Percentiles rank a stretch among this genome's conserved stretches.
Evolutionary conservation across 306 rosid genomes (phyloP).

Genomic region (Trichosanthes truncata): DNA sequence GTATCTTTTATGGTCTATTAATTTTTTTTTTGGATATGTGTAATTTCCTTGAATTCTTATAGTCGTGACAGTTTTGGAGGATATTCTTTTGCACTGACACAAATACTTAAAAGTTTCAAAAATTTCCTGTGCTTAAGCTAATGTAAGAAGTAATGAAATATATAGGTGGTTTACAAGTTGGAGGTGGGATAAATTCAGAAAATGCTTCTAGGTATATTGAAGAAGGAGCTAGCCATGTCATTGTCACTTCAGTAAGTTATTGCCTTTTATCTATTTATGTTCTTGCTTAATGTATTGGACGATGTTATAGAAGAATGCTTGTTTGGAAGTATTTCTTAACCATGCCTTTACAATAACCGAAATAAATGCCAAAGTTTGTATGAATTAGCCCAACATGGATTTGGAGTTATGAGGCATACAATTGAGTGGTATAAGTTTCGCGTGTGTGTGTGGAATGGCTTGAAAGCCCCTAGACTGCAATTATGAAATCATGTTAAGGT

Average conservation of each 20-base stretch:
- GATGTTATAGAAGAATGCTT: neutral
- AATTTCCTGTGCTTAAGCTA: conserved; percentile 50
- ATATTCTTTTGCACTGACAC: neutral
- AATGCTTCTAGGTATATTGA: conserved; percentile 63
- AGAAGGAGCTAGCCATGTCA: conserved; percentile 94
- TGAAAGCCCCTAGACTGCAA: neutral
- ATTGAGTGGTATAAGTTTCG: too few species aligned
- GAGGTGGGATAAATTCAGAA: conserved; percentile 92
- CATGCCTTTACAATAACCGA: neutral
- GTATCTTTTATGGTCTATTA: neutral
- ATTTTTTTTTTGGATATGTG: neutral
- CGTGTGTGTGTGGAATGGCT: neutral
- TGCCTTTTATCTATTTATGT: conserved; percentile 3
- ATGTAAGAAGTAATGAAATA: conserved; percentile 39
- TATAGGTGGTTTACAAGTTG: conserved; percentile 82
- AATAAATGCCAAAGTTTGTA: neutral
- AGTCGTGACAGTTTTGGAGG: neutral
- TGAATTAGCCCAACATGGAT: neutral
- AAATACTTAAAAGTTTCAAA: too few species aligned
- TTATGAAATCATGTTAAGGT: neutral
- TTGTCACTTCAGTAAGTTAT: conserved; percentile 68
- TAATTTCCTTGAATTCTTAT: neutral
- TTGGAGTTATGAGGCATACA: neutral
- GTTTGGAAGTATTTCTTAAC: neutral
- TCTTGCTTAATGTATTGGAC: neutral